Percentiles rank a stretch among this genome's conserved stretches.
These are phyloP conservation scores for Coniochaeta sp. DNA, from an alignment of 2,329 filamentous ascomycete species.

Conservation along the genomic window DNA sequence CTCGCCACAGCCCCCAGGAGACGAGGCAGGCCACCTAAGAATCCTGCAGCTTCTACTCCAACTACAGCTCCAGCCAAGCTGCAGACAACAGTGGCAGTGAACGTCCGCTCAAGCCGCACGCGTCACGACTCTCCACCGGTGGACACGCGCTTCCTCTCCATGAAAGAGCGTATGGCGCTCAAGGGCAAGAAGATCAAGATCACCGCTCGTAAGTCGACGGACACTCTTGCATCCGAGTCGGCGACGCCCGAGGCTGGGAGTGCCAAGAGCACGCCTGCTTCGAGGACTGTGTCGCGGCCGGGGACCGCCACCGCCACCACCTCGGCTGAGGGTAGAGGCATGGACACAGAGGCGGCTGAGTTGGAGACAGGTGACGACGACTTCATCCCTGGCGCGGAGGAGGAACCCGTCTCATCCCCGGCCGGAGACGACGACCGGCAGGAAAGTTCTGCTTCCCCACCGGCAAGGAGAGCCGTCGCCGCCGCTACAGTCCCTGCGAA, in stretches of 20 bases:
- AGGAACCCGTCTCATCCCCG: constrained; percentile 10
- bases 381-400: constrained; percentile 11
- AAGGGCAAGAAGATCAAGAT: constrained; percentile 48
- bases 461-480: not conserved
- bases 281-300: not conserved
- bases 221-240: not conserved
- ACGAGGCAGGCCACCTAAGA: constrained; percentile 27
- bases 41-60: constrained; percentile 1
- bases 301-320: not conserved
- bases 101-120: constrained; percentile 5
- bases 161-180: constrained; percentile 50
- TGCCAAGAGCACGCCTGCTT: not conserved
- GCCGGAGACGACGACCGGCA: not conserved
- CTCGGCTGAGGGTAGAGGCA: not conserved
- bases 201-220: constrained; percentile 11
- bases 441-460: constrained; percentile 5
- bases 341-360: not conserved
- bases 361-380: constrained; percentile 9
- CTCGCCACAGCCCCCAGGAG: constrained; percentile 10
- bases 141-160: constrained; percentile 37
- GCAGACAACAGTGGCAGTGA: constrained; percentile 4
- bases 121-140: constrained; percentile 6
- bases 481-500: not conserved
- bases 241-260: not conserved
- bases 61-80: constrained; percentile 1